A percentile compares a stretch with the other conserved stretches of the same genome.
These are phyloP conservation scores for Mortierella sp. DNA, from an alignment of 371 early-diverging fungal species.

Conservation along the genomic window DNA sequence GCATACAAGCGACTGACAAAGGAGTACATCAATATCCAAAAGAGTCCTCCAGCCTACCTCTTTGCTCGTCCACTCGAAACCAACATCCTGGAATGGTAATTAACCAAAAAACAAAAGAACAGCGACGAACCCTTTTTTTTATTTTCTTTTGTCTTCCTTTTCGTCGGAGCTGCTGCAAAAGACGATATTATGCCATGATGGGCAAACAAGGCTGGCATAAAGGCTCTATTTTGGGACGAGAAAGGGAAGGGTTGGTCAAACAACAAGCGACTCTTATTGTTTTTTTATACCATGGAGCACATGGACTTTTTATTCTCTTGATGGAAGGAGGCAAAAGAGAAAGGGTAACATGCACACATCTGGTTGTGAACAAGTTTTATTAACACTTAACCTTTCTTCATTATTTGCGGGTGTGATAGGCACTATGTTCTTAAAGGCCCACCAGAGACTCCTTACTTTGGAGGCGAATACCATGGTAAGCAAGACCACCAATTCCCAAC, in stretches of 20 bases:
- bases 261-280: not conserved
- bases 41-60: slow-evolving; percentile 63
- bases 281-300: not conserved
- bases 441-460: slow-evolving; percentile 90
- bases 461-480: slow-evolving; percentile 95
- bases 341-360: not conserved
- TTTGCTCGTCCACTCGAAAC: slow-evolving; percentile 92
- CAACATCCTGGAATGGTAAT: slow-evolving; percentile 96
- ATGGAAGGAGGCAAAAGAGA: not conserved
- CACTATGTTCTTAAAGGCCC: slow-evolving; percentile 97
- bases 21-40: slow-evolving; percentile 89
- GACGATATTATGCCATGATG: not conserved
- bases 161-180: not conserved
- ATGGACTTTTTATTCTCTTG: not conserved
- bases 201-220: no score
- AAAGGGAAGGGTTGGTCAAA: not conserved
- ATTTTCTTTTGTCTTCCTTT: not conserved
- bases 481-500: not conserved
- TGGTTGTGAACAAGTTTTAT: not conserved
- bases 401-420: slow-evolving; percentile 62
- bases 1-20: slow-evolving; percentile 92
- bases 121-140: not conserved
- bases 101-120: not conserved
- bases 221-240: not conserved
- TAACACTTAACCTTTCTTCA: not conserved